phyloP scores from a whole-genome alignment of 495 filamentous ascomycete genomes.

The Talaromyces ruber region DNA sequence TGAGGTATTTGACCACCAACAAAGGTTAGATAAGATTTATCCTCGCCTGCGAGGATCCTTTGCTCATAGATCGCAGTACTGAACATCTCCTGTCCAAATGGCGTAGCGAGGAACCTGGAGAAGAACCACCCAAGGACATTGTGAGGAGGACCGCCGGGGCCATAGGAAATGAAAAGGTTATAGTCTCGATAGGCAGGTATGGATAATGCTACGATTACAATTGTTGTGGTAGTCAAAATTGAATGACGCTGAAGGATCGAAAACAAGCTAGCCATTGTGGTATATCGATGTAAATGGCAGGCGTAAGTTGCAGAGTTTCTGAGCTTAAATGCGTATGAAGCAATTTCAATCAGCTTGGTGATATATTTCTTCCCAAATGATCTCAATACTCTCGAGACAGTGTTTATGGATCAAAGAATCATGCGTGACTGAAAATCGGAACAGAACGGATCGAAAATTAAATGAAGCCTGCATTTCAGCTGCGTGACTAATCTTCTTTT shows the following conservation, averaged over 20 bases:
- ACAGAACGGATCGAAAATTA: not conserved
- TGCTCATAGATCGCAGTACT: slow-evolving; percentile 20
- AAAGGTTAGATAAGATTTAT: not conserved
- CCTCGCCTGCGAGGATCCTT: slow-evolving; percentile 18
- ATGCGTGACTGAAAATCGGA: not conserved
- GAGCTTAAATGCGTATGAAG: not conserved
- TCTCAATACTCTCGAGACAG: not conserved
- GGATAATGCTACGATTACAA: slow-evolving; percentile 11
- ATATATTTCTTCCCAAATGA: not conserved
- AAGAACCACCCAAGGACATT: slow-evolving; percentile 27
- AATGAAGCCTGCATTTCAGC: not conserved
- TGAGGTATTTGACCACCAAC: slow-evolving; percentile 6
- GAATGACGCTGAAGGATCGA: not conserved
- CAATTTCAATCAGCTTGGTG: not conserved
- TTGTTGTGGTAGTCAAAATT: slow-evolving; percentile 8
- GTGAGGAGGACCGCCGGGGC: slow-evolving; percentile 23
- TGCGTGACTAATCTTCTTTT: not conserved
- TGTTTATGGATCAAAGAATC: too few relatives aligned
- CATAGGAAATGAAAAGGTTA: slow-evolving; percentile 21
- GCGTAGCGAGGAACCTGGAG: slow-evolving; percentile 18
- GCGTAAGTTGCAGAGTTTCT: not conserved
- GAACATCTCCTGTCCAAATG: slow-evolving; percentile 23
- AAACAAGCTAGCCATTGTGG: not conserved
- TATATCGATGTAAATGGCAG: not conserved
- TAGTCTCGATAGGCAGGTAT: slow-evolving; percentile 27